phyloP scores from a whole-genome alignment of 805 yeast species.

The Metahyphopichia silvanorum region DNA sequence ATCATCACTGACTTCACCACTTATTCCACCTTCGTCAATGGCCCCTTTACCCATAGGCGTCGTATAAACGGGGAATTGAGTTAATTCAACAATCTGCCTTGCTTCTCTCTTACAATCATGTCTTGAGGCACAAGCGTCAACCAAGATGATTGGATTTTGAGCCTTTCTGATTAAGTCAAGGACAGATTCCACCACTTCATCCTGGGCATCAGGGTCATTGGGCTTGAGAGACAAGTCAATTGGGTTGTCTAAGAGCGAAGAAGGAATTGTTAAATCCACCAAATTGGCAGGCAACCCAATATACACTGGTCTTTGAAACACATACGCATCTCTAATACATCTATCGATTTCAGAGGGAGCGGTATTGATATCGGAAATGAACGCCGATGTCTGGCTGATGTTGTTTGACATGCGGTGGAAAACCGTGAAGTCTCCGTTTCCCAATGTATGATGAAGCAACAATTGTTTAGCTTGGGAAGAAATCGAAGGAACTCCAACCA shows the following conservation, averaged over 20 bases:
- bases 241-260: conserved; percentile 30
- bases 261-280: conserved; percentile 36
- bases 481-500: conserved; percentile 38
- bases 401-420: conserved; percentile 40
- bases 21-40: conserved; percentile 35
- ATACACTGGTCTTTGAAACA: conserved; percentile 38
- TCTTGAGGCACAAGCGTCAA: conserved; percentile 40
- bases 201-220: conserved; percentile 35
- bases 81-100: conserved; percentile 28
- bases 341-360: conserved; percentile 39
- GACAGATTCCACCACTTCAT: conserved; percentile 31
- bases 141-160: conserved; percentile 33
- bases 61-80: conserved; percentile 38
- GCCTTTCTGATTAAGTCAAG: conserved; percentile 22
- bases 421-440: conserved; percentile 41
- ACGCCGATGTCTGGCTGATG: conserved; percentile 35
- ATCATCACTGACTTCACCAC: conserved; percentile 21
- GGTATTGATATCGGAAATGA: conserved; percentile 28
- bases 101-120: conserved; percentile 35
- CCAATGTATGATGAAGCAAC: conserved; percentile 42
- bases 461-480: conserved; percentile 39
- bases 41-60: conserved; percentile 42
- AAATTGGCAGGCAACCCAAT: conserved; percentile 39
- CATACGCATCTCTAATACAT: conserved; percentile 36
- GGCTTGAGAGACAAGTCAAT: conserved; percentile 30